Conservation (phyloP, 2,329 filamentous ascomycete genomes). For the Exophiala lecanii-corni region DNA sequence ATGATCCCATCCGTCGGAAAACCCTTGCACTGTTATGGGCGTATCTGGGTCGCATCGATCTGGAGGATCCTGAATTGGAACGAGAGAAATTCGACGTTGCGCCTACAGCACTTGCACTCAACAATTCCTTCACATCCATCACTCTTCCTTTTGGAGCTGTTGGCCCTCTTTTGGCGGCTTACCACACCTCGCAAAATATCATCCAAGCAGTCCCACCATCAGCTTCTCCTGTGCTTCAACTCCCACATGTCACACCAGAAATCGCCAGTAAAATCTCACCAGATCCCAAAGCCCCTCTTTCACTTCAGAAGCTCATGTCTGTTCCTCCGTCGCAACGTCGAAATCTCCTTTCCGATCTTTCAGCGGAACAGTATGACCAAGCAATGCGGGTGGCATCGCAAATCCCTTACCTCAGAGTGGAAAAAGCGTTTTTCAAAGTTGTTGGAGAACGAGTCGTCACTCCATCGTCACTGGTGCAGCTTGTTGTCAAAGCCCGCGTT, state of each 20-base stretch:
- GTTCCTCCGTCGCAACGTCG: constrained; percentile 70
- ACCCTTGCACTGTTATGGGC: constrained; percentile 88
- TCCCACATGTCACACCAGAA: constrained; percentile 74
- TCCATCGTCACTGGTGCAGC: constrained; percentile 83
- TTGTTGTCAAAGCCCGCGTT: constrained; percentile 92
- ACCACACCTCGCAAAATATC: constrained; percentile 75
- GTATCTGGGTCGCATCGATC: constrained; percentile 81
- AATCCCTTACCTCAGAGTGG: constrained; percentile 76
- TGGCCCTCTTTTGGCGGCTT: constrained; percentile 74
- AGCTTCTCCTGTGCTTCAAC: constrained; percentile 81
- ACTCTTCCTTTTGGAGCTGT: constrained; percentile 83
- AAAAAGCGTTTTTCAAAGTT: constrained; percentile 98
- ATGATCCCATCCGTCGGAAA: constrained; percentile 76
- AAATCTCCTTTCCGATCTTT: constrained; percentile 62
- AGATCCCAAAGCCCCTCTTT: constrained; percentile 68
- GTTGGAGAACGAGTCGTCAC: constrained; percentile 90
- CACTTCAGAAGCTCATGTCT: constrained; percentile 84
- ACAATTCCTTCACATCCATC: constrained; percentile 81
- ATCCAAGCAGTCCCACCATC: constrained; percentile 84
- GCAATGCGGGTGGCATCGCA: constrained; percentile 75
- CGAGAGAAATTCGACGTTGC: constrained; percentile 80
- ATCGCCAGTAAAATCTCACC: constrained; percentile 47
- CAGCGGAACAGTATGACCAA: constrained; percentile 69
- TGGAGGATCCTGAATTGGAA: constrained; percentile 72
- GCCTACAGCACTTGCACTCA: constrained; percentile 78